phyloP scores from a whole-genome alignment of 2,329 filamentous ascomycete species.

The Leptosphaerulina australis region DNA sequence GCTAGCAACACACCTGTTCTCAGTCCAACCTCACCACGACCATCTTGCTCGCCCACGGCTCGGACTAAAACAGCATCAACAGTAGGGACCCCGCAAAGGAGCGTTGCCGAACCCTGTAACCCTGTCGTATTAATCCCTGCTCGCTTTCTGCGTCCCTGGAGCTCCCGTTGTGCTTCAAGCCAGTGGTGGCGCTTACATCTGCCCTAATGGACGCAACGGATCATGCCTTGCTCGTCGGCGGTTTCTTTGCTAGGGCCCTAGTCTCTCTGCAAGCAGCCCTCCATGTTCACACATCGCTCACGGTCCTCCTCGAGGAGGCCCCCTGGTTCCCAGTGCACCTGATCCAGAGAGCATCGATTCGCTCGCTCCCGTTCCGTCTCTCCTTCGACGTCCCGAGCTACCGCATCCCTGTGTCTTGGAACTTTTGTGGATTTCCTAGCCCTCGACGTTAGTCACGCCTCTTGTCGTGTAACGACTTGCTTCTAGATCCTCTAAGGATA shows the following conservation, averaged over 20 bases:
- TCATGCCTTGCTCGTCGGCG: conserved; percentile 49
- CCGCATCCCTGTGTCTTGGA: conserved; percentile 47
- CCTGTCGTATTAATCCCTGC: conserved; percentile 41
- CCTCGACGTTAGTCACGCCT: conserved; percentile 48
- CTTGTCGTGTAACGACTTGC: conserved; percentile 48
- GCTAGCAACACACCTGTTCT: conserved; percentile 20
- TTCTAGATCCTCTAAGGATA: conserved; percentile 49
- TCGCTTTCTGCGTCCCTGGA: conserved; percentile 41
- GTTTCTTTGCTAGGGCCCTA: conserved; percentile 47
- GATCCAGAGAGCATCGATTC: conserved; percentile 46
- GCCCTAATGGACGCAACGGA: conserved; percentile 47
- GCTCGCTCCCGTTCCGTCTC: conserved; percentile 41
- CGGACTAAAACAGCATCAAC: conserved; percentile 37
- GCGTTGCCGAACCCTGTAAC: conserved; percentile 48
- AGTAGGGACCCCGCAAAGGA: conserved; percentile 50
- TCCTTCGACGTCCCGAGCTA: conserved; percentile 51
- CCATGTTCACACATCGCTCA: conserved; percentile 47
- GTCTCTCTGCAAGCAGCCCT: conserved; percentile 43
- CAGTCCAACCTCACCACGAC: conserved; percentile 32
- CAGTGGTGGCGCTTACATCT: conserved; percentile 46
- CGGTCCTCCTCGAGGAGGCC: conserved; percentile 43
- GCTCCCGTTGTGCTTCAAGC: conserved; percentile 47
- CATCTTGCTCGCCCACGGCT: conserved; percentile 27
- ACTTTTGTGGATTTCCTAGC: conserved; percentile 42
- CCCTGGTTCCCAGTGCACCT: conserved; percentile 46